These are phyloP conservation scores for Eudorina sp. DNA, from an alignment of 139 green algal species.

Conservation along the genomic window DNA sequence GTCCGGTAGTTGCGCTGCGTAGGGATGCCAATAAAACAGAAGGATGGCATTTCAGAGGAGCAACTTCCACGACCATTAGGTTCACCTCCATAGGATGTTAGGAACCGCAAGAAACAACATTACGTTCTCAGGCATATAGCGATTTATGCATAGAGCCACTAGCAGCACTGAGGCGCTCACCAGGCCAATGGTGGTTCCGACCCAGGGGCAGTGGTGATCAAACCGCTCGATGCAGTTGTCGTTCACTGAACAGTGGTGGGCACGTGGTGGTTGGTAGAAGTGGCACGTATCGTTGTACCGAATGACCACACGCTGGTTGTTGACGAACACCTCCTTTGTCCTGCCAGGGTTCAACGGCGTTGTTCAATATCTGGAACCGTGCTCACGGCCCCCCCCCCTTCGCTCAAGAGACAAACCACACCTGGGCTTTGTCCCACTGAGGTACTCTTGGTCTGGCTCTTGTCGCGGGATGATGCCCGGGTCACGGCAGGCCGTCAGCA, in stretches of 20 bases:
- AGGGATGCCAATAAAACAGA: too few species aligned
- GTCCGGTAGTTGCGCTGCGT: conserved; percentile 96
- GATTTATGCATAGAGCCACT: too few species aligned
- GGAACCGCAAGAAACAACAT: too few species aligned
- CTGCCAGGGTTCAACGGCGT: conserved; percentile 36
- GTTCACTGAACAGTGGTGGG: conserved; percentile 95
- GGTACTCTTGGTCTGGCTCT: conserved; percentile 81
- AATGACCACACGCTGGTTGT: conserved; percentile 80
- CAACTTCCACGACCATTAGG: too few species aligned
- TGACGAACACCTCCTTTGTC: conserved; percentile 67
- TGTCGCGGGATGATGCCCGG: conserved; percentile 93
- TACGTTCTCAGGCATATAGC: too few species aligned
- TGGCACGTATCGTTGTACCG: conserved; percentile 88
- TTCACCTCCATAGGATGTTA: too few species aligned
- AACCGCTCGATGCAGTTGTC: conserved; percentile 99
- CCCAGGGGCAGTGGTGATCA: conserved; percentile 99
- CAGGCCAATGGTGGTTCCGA: conserved; percentile 92
- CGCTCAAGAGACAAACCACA: too few species aligned
- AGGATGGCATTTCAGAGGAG: not conserved
- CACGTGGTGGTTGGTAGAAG: conserved; percentile 95
- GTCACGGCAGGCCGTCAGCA: conserved; percentile 86
- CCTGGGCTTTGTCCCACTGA: conserved; percentile 64
- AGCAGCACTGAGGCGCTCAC: conserved; percentile 57
- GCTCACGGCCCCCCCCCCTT: too few species aligned
- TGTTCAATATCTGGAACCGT: too few species aligned